These are phyloP conservation scores for Starmera amethionina DNA, from an alignment of 805 yeast genomes.

Conservation along the genomic window DNA sequence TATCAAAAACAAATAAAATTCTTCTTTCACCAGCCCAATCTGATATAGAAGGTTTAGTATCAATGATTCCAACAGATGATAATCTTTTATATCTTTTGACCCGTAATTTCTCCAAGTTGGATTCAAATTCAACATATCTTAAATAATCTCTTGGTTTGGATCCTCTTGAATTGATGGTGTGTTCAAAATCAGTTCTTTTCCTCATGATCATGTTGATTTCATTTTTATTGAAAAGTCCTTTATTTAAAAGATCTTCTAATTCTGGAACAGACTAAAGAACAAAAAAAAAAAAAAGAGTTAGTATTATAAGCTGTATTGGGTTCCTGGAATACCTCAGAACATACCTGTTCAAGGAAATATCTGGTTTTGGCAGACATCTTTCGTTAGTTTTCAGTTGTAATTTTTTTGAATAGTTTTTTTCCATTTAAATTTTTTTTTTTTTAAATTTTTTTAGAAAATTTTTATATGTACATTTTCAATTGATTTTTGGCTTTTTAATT, in stretches of 20 bases:
- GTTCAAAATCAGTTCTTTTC: slow-evolving; percentile 92
- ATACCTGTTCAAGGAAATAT: slow-evolving; percentile 41
- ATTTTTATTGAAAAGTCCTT: slow-evolving; percentile 71
- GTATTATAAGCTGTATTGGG: too few relatives aligned
- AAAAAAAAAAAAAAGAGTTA: slow-evolving; percentile 4
- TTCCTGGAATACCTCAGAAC: neutral
- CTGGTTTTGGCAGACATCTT: slow-evolving; percentile 33
- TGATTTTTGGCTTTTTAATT: neutral
- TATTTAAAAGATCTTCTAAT: slow-evolving; percentile 73
- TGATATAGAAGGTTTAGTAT: slow-evolving; percentile 53
- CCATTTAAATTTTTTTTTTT: neutral
- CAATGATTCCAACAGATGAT: slow-evolving; percentile 42
- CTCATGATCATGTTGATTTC: slow-evolving; percentile 84
- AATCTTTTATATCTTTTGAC: slow-evolving; percentile 60
- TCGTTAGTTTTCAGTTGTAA: neutral
- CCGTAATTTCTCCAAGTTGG: slow-evolving; percentile 68
- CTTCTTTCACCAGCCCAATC: slow-evolving; percentile 85
- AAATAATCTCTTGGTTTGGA: slow-evolving; percentile 69
- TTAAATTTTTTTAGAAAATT: neutral
- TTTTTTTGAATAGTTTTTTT: neutral
- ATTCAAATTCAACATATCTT: slow-evolving; percentile 73
- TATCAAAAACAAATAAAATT: slow-evolving; percentile 69
- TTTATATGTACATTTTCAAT: neutral
- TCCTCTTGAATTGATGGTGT: slow-evolving; percentile 77
- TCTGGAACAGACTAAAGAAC: slow-evolving; percentile 68